A percentile compares a stretch with the other conserved stretches of the same genome.
phyloP scores from a whole-genome alignment of 305 asterid species.

The Euphrasia arctica region DNA sequence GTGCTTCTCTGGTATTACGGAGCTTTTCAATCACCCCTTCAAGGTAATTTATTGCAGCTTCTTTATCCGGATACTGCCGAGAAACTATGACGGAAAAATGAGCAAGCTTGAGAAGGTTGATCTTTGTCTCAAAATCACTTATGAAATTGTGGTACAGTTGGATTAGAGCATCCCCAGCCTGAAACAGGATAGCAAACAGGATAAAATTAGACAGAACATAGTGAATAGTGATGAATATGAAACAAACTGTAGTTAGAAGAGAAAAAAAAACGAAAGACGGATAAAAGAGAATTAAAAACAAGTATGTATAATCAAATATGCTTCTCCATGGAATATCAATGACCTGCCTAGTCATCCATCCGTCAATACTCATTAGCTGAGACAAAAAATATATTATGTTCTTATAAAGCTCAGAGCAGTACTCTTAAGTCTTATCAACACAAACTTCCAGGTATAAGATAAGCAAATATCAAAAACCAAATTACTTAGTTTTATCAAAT shows the following conservation, averaged over 20 bases:
- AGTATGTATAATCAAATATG: slow-evolving; percentile 3
- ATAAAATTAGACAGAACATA: slow-evolving; percentile 22
- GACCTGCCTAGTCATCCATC: slow-evolving; percentile 6
- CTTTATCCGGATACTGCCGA: slow-evolving; percentile 75
- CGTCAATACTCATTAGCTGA: background rate
- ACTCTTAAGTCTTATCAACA: too few species aligned
- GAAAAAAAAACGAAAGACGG: background rate
- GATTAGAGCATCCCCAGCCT: slow-evolving; percentile 90
- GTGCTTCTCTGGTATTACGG: slow-evolving; percentile 63
- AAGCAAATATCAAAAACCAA: background rate
- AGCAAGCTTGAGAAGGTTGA: slow-evolving; percentile 96
- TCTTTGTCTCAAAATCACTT: slow-evolving; percentile 92
- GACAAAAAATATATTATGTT: too few species aligned
- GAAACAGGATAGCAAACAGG: slow-evolving; percentile 19
- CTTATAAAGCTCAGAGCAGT: too few species aligned
- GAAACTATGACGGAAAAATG: slow-evolving; percentile 90
- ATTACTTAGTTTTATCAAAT: background rate
- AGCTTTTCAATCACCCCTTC: slow-evolving; percentile 89
- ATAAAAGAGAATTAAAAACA: background rate
- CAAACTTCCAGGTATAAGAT: too few species aligned
- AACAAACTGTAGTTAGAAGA: background rate
- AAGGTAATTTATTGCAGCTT: slow-evolving; percentile 68
- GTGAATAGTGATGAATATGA: background rate
- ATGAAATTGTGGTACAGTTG: slow-evolving; percentile 93
- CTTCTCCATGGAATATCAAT: background rate